phyloP scores from a whole-genome alignment of 371 early-diverging fungal genomes.

The Encephalitozoon hellem region DNA sequence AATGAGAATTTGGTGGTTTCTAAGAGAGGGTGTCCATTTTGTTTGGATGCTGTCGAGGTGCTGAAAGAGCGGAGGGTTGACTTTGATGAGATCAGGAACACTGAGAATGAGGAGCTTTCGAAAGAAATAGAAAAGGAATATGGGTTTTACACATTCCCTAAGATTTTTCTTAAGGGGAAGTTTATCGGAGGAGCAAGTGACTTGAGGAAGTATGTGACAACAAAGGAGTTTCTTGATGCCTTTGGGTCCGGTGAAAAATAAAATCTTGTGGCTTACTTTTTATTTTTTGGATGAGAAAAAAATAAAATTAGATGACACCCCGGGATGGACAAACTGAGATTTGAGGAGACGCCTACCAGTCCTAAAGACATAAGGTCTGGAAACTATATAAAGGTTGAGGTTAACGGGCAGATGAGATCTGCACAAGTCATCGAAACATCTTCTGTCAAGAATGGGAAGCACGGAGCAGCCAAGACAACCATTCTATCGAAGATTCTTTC shows the following conservation, averaged over 20 bases:
- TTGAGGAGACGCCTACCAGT: not conserved
- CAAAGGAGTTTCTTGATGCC: not conserved
- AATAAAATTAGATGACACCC: not conserved
- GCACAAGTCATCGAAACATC: conserved; percentile 38
- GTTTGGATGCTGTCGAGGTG: conserved; percentile 25
- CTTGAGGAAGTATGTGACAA: conserved; percentile 13
- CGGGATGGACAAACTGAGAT: not conserved
- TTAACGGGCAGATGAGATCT: not conserved
- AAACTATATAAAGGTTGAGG: conserved; percentile 22
- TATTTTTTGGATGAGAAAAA: not conserved
- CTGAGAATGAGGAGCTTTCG: not conserved
- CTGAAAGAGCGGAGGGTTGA: conserved; percentile 22
- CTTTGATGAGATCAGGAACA: conserved; percentile 9
- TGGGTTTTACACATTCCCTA: conserved; percentile 40
- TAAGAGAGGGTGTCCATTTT: conserved; percentile 37
- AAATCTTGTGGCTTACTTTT: not conserved
- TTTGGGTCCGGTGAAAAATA: not conserved
- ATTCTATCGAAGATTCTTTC: conserved; percentile 12
- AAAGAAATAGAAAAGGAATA: conserved; percentile 24
- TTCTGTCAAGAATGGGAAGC: conserved; percentile 59
- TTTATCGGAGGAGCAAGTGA: conserved; percentile 52
- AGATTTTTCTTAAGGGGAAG: conserved; percentile 38
- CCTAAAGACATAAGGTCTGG: conserved; percentile 35
- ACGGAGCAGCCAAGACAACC: conserved; percentile 58
- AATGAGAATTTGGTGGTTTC: conserved; percentile 34